phyloP scores from a whole-genome alignment of 1,284 basidiomycete species.

The Lignosus rhinocerotis region DNA sequence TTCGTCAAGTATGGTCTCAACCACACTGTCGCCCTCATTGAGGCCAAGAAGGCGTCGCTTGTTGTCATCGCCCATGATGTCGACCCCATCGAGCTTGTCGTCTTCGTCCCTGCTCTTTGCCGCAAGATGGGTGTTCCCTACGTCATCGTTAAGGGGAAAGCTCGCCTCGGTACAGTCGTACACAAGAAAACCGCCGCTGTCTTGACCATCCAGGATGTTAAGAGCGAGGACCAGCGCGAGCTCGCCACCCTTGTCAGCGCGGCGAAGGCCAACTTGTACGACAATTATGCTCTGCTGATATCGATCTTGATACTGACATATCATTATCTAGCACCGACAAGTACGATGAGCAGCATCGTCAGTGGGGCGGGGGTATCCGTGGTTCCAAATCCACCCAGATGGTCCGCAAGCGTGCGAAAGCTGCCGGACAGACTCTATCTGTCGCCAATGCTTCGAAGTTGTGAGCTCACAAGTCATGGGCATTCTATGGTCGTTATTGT shows the following conservation, averaged over 20 bases:
- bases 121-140: slow-evolving; percentile 99
- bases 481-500: slow-evolving; percentile 8
- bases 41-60: slow-evolving; percentile 96
- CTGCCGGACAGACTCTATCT: slow-evolving; percentile 66
- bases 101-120: slow-evolving; percentile 98
- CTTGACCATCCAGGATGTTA: slow-evolving; percentile 89
- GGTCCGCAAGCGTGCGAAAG: slow-evolving; percentile 94
- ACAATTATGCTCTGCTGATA: slow-evolving; percentile 15
- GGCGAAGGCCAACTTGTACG: slow-evolving; percentile 95
- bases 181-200: slow-evolving; percentile 99
- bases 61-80: slow-evolving; percentile 98
- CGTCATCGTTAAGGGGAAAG: slow-evolving; percentile 98
- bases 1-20: slow-evolving; percentile 98
- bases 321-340: slow-evolving; percentile 77
- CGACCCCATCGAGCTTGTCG: slow-evolving; percentile 97
- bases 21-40: slow-evolving; percentile 93
- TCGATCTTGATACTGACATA: slow-evolving; percentile 7
- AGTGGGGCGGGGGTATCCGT: slow-evolving; percentile 96
- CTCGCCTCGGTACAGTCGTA: slow-evolving; percentile 94
- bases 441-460: slow-evolving; percentile 64
- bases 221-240: slow-evolving; percentile 92
- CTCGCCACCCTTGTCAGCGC: slow-evolving; percentile 92
- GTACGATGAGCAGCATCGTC: slow-evolving; percentile 87
- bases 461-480: slow-evolving; percentile 32
- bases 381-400: slow-evolving; percentile 92